Base-by-base conservation (phyloP, 2,329 filamentous ascomycete species). In the Chaetomium sp. region DNA sequence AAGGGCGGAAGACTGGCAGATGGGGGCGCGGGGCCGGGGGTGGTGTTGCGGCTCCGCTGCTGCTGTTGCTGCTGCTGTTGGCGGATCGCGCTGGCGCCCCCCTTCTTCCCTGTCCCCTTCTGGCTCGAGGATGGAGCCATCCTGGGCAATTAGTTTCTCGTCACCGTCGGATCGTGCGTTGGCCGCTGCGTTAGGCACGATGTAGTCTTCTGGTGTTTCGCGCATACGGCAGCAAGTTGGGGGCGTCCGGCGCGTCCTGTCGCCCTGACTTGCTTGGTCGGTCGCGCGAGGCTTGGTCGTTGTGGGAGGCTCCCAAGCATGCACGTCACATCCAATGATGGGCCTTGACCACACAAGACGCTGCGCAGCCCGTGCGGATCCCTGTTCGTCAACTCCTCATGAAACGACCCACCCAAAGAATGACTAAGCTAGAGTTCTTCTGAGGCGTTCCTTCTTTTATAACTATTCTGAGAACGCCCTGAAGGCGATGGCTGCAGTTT, bases 21-120 rank as follows among this genome's bases (percentile, higher is more conserved):
- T 63, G 70, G 73, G 65, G 70, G 71, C 60, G 68, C 72, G 37
- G 81, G 79, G 66, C 81, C 80, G 38, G 88, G 89, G 12, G 88
- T 92, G 38, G 87, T 89, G 70, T 91, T 91, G 67, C 88, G 85
- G 68, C 87, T 91, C 59, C 82, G 78, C 64, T 85, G 87, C 63
- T 85, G 82, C 36, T 59, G 53, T 36, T 59, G 57, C 11, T 61
- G 87, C 63, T 84, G 83, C 63, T 86, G 87, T 62, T 85, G 83
- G 51, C 76, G 72, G 59, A 84, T 79, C 63, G 79, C 79, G 62
- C 78, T 78, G 58, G 76, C 74, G 49, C 76, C 77, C 56, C 75
- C 76, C 72, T 89, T 89, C 74, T 86, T 86, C 68, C 82, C 78
- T 33, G 81, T 82, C 56, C 82, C 82, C 65, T 84, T 82, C 66